These are phyloP conservation scores for Ophiocordyceps robertsii DNA, from an alignment of 2,329 filamentous ascomycete genomes.

Conservation along the genomic window DNA sequence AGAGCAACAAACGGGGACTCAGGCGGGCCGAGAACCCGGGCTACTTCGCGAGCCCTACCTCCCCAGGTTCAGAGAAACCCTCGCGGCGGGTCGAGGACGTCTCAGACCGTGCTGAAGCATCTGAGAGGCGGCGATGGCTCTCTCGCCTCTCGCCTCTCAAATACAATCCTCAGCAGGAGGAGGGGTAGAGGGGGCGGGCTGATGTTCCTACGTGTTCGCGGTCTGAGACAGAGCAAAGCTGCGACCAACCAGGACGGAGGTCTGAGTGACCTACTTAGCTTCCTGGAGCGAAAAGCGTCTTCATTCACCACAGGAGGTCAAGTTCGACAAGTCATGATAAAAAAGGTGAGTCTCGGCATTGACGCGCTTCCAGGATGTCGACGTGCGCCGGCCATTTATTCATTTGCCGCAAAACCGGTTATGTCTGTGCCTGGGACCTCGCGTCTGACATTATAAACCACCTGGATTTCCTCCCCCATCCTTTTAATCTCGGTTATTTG, in stretches of 20 bases:
- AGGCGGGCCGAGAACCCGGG: constrained; percentile 15
- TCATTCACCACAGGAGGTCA: constrained; percentile 29
- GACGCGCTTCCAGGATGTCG: constrained; percentile 10
- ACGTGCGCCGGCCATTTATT: neutral
- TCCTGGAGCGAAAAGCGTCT: constrained; percentile 58
- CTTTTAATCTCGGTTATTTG: neutral
- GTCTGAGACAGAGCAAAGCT: constrained; percentile 57
- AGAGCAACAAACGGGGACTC: constrained; percentile 13
- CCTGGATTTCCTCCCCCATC: neutral
- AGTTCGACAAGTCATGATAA: constrained; percentile 47
- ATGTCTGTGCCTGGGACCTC: neutral
- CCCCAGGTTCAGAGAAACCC: constrained; percentile 7
- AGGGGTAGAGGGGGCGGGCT: constrained; percentile 13
- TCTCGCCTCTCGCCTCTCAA: constrained; percentile 21
- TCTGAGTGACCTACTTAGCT: constrained; percentile 47
- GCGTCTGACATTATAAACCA: neutral
- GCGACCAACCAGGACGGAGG: constrained; percentile 53
- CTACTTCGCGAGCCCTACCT: constrained; percentile 7
- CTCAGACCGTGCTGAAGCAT: constrained; percentile 30
- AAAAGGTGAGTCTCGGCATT: constrained; percentile 56
- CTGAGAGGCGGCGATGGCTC: constrained; percentile 20
- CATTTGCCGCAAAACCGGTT: neutral
- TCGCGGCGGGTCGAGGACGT: constrained; percentile 20
- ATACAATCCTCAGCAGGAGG: constrained; percentile 10
- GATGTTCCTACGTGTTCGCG: constrained; percentile 36